phyloP scores from a whole-genome alignment of 2,329 filamentous ascomycete species.

The Teratosphaeria viscida region DNA sequence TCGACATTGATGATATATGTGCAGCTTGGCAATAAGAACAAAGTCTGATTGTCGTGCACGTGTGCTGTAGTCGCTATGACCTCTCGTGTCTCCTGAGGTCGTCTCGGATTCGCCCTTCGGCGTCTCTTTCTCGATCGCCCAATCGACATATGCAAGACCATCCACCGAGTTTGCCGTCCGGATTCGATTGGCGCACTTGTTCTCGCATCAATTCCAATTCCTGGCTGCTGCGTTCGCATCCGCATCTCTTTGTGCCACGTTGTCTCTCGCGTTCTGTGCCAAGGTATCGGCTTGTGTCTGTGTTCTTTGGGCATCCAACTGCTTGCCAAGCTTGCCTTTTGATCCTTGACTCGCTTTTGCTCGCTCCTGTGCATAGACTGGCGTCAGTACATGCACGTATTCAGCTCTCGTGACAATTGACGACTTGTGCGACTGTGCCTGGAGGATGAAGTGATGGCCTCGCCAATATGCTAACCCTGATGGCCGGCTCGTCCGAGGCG shows the following conservation, averaged over 20 bases:
- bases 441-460: too few relatives aligned
- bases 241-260: slow-evolving; percentile 55
- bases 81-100: too few relatives aligned
- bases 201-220: slow-evolving; percentile 32
- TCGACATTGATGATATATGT: not conserved
- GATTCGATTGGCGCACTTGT: not conserved
- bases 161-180: not conserved
- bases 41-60: not conserved
- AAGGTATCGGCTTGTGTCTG: slow-evolving; percentile 60
- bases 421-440: not conserved
- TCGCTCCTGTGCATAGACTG: slow-evolving; percentile 46
- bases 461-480: too few relatives aligned
- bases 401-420: not conserved
- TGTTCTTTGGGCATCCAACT: slow-evolving; percentile 66
- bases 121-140: too few relatives aligned
- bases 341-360: slow-evolving; percentile 45
- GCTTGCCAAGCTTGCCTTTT: slow-evolving; percentile 58
- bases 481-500: not conserved
- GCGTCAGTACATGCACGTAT: not conserved
- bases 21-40: not conserved
- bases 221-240: slow-evolving; percentile 51
- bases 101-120: too few relatives aligned
- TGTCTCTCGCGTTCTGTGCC: slow-evolving; percentile 55
- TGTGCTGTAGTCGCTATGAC: too few relatives aligned
- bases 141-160: too few relatives aligned